A percentile compares a stretch with the other conserved stretches of the same genome.
Conservation (phyloP, 352 stramenopile species). For the Globisporangium sylvaticum region DNA sequence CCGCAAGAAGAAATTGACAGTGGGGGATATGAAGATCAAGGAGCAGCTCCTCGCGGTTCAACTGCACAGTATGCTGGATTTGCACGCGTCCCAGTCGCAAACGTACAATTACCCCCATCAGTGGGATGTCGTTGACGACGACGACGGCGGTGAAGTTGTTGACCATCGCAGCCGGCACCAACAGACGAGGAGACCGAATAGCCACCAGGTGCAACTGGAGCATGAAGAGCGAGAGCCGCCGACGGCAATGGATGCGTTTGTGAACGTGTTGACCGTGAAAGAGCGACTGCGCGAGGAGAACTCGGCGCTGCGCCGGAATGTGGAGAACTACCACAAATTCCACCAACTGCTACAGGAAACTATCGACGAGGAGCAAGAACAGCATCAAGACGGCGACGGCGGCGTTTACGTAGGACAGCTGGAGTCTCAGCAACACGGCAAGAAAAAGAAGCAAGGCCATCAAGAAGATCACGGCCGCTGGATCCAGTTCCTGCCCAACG, state of each 20-base stretch:
- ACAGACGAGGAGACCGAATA: not conserved
- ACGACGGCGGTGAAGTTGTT: not conserved
- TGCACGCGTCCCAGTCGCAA: conserved; percentile 15
- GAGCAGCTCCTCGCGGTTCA: conserved; percentile 29
- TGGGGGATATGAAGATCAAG: conserved; percentile 27
- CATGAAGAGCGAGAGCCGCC: not conserved
- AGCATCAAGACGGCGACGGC: not conserved
- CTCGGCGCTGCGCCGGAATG: conserved; percentile 21
- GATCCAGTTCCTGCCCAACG: conserved; percentile 11
- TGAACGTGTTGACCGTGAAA: conserved; percentile 2
- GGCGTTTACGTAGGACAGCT: not conserved
- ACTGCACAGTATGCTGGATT: conserved; percentile 28
- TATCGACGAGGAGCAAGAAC: not conserved
- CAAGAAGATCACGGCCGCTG: not conserved
- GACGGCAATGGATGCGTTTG: conserved; percentile 2
- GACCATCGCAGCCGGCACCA: not conserved
- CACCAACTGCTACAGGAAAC: conserved; percentile 11
- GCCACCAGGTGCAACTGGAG: not conserved
- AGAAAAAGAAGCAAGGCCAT: not conserved
- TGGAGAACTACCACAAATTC: conserved; percentile 26
- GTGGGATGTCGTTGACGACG: conserved; percentile 5
- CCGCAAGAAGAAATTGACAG: conserved; percentile 40
- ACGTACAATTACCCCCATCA: not conserved
- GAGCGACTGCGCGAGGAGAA: conserved; percentile 34
- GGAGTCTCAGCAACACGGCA: not conserved